Base-by-base conservation (phyloP, 768 basidiomycete species). In the Paxillus rubicundulus region DNA sequence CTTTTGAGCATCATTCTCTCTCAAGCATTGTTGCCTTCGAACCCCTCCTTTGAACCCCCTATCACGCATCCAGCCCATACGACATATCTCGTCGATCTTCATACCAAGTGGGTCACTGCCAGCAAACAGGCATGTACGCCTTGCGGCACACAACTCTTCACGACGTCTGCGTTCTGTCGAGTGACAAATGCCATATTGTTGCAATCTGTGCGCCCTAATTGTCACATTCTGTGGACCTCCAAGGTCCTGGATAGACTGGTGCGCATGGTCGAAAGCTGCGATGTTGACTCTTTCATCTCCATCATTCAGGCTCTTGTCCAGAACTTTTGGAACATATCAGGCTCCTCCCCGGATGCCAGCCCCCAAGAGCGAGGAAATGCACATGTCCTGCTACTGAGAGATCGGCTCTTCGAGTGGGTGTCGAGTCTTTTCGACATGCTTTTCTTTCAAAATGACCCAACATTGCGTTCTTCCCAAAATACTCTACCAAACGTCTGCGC, bases 21-120 rank as follows among this genome's bases (percentile, higher is more conserved):
- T 4, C 61, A 73, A 36, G 70, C 80, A 21, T 60, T 79, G 27
- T 47, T 64, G 4, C 54, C 74, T 12, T 47, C 62, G 21, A 50
- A 63, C 27, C 40, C 55, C 16, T 52, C 54, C n/a, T 56, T 47
- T 49, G 51, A 57, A 2, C 67, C 72, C 3, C 69, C 67, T 12
- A 64, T 77, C 39, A 72, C 70, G 16, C 77, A 81, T 48, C 72
- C 78, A 3, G 69, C 72, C 2, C 78, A 82, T 62, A 65, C 69
- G 12, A 68, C 67, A 45, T 83, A 78, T 59, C 73, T 85, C 37
- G 54, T 73, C 14, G 74, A 78, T 41, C 69, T 83, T 27, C 68
- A 68, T 40, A 57, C 62, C n/a, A 64, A 61, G 39, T 83, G 81
- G 75, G 64, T 43, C 45, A 47, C 43, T 16, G 49, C 58, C 45